Base-by-base conservation (phyloP, 495 filamentous ascomycete species). In the Podospora pseudocomata region DNA sequence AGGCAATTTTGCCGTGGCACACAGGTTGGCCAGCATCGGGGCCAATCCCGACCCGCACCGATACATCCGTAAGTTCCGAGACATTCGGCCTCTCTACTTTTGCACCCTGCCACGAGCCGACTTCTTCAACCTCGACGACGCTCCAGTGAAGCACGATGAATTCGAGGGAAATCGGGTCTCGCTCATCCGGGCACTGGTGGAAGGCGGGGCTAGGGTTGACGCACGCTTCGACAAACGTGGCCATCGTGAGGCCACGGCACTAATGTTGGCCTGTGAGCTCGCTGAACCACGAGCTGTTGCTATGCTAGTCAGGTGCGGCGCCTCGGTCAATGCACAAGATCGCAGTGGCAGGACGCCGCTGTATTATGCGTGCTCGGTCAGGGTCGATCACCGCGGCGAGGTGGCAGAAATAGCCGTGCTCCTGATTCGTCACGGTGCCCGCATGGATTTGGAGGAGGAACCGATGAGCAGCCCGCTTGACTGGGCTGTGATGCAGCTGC, bases 231-330 rank as follows among this genome's bases (percentile, higher is more conserved):
- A 76, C 67, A 72, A 73, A 61, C 68, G 69, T 39, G 60, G 65
- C 44, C 68, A 72, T 49, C 71, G 67, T 7, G 39, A 63, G n/a
- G 70, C 60, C 26, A 73, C 74, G 1, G 60, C 72, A 26, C 66
- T 75, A 11, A 75, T 75, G 74, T 59, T 75, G 15, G 74, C 74
- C n/a, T 73, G 71, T 61, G 72, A 75, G 63, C 66, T 72, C 30
- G 71, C 70, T 18, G 71, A 72, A 34, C 71, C 74, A 4, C 70
- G 70, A 1, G 70, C 67, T 0, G 71, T 73, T 11, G 62, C 66
- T 16, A 69, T 68, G 20, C 65, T 75, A 1, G 54, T 72, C 20
- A 30, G 63, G 5, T 54, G 66, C 53, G 74, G 74, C 34, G 74
- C 74, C 16, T 61, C 64, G 26, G 69, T 73, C 53, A 70, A 75